Evolutionary conservation across 2,329 filamentous ascomycete genomes (phyloP), one percentile per base, ranked within the genome.

Genomic region (Periconia sp.): DNA sequence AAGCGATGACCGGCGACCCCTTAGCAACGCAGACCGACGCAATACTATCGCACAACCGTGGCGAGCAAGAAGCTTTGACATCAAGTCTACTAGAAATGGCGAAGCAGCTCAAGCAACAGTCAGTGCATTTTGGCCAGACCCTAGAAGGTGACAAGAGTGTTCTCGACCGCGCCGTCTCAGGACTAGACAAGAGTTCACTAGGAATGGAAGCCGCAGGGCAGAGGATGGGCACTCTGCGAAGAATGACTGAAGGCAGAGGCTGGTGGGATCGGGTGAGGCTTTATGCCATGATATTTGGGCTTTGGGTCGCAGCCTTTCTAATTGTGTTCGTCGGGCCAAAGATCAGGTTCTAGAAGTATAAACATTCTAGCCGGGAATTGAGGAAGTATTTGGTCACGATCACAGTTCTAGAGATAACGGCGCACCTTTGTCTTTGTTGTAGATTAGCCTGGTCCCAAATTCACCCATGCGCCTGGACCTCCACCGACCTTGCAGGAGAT

Each of bases 251-350:
- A 73, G 92, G 91, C 3, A 86, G 87, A 65, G 91, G 91, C 0
- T 95, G 88, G 87, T 90, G 82, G 83, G 91, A 87, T 5, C 76
- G 92, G 38, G 82, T 95, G 76, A 78, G 92, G 72, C 76, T 96
- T 48, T 96, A 94, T 75, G 86, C 78, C 26, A 87, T 89, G 79
- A 91, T 96, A 35, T 88, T 86, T 59, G 89, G 83, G 21, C 69
- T 96, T 50, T 92, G 90, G 85, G 59, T 95, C n/a, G 72, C 83
- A 18, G 81, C 90, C 13, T 74, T 96, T 24, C 58, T 95, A 65
- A 70, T 96, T 52, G 92, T 96, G 10, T 92, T 92, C 74, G 79
- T 92, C 36, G 75, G 90, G 65, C 92, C 92, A 0, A 97, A 96
- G 76, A 71, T 96, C 66, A 80, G 92, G 61, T 94, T 96, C 63